Conservation (phyloP, 2,329 filamentous ascomycete species). For the Penicillium aurantiogriseum region DNA sequence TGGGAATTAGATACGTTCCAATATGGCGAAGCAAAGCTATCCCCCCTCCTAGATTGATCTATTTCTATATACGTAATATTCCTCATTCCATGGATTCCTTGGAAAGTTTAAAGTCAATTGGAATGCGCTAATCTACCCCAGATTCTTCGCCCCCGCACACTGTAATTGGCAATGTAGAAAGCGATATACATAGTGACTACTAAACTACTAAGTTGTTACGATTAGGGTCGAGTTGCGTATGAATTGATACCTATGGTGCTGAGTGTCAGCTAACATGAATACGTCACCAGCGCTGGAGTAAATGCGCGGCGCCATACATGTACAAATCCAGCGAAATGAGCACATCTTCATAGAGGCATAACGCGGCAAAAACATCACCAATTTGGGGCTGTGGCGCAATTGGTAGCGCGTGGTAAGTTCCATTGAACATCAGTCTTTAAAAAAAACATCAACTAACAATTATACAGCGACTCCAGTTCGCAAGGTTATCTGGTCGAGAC, state of each 20-base stretch:
- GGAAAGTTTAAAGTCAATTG: background rate
- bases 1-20: background rate
- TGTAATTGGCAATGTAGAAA: background rate
- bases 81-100: background rate
- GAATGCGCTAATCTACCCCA: conserved; percentile 8
- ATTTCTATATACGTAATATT: background rate
- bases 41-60: background rate
- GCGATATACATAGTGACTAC: background rate
- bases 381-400: background rate
- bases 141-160: background rate
- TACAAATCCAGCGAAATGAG: too few species aligned
- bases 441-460: too few species aligned
- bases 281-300: background rate
- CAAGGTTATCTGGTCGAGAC: too few species aligned
- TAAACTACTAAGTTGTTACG: background rate
- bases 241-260: background rate
- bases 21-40: background rate
- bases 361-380: background rate
- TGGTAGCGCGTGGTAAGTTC: background rate
- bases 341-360: background rate
- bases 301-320: background rate
- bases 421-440: too few species aligned
- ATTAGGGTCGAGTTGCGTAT: background rate
- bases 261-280: background rate
- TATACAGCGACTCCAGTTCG: too few species aligned